phyloP scores from a whole-genome alignment of 345 rosid species.

The Sonneratia alba region DNA sequence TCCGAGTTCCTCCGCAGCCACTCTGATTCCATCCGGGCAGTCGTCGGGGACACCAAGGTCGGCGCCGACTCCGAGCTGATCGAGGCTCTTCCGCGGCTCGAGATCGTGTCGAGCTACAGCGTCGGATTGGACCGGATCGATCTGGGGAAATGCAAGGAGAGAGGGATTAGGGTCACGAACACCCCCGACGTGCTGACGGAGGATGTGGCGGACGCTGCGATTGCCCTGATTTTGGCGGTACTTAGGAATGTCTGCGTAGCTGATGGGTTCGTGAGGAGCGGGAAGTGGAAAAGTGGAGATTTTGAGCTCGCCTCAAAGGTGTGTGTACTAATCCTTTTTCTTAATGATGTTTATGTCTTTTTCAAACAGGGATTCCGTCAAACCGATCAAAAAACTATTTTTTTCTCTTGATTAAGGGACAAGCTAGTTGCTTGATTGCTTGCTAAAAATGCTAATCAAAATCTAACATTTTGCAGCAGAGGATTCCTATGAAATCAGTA shows the following conservation, averaged over 20 bases:
- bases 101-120: slow-evolving; percentile 50
- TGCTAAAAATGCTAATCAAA: too few relatives aligned
- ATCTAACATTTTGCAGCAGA: too few relatives aligned
- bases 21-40: slow-evolving; percentile 27
- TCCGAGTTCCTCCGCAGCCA: slow-evolving; percentile 22
- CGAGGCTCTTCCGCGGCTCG: slow-evolving; percentile 40
- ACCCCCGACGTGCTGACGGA: slow-evolving; percentile 66
- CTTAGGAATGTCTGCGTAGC: slow-evolving; percentile 39
- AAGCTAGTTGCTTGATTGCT: too few relatives aligned
- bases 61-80: slow-evolving; percentile 50
- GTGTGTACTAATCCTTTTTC: not conserved
- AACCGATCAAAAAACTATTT: too few relatives aligned
- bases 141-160: slow-evolving; percentile 41
- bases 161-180: slow-evolving; percentile 48
- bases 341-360: not conserved
- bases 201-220: slow-evolving; percentile 52
- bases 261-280: slow-evolving; percentile 43
- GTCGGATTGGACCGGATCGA: slow-evolving; percentile 60
- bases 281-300: slow-evolving; percentile 37
- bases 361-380: too few relatives aligned
- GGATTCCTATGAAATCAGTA: too few relatives aligned
- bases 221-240: slow-evolving; percentile 46
- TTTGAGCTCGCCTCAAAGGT: slow-evolving; percentile 46
- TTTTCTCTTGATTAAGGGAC: too few relatives aligned
- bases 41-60: slow-evolving; percentile 29